phyloP scores from a whole-genome alignment of 2,329 filamentous ascomycete species.

The Fusarium dlaminii region DNA sequence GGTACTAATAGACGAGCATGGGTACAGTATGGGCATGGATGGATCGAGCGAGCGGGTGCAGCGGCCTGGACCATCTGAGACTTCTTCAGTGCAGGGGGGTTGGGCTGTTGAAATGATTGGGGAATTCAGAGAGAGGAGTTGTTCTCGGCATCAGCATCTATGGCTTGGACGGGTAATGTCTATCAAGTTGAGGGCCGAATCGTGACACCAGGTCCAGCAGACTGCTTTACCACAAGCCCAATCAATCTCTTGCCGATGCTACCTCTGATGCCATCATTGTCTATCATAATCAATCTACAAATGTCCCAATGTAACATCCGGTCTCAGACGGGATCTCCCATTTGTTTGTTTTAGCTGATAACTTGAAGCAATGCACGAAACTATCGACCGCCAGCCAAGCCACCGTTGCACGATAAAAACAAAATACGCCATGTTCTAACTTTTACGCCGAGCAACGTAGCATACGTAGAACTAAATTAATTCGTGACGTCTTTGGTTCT shows the following conservation, averaged over 20 bases:
- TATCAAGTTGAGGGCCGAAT: constrained; percentile 10
- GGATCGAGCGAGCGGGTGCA: constrained; percentile 20
- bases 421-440: neutral
- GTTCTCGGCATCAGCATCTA: neutral
- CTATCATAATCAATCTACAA: constrained; percentile 1
- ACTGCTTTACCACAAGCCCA: neutral
- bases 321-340: constrained; percentile 2
- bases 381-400: constrained; percentile 28
- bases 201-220: neutral
- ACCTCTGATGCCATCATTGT: constrained; percentile 4
- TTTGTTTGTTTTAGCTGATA: constrained; percentile 2
- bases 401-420: constrained; percentile 2
- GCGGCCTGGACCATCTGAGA: constrained; percentile 33
- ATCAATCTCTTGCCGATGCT: neutral
- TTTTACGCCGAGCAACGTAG: neutral
- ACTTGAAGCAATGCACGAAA: constrained; percentile 8
- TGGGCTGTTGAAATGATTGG: constrained; percentile 4
- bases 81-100: constrained; percentile 13
- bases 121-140: neutral
- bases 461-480: neutral
- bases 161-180: constrained; percentile 1
- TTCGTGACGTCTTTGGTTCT: constrained; percentile 24
- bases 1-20: neutral
- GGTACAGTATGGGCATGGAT: neutral
- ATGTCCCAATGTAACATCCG: neutral